Evolutionary conservation across 2,329 filamentous ascomycete genomes (phyloP), one percentile per base, ranked within the genome.

Genomic region (Clonostachys sp.): DNA sequence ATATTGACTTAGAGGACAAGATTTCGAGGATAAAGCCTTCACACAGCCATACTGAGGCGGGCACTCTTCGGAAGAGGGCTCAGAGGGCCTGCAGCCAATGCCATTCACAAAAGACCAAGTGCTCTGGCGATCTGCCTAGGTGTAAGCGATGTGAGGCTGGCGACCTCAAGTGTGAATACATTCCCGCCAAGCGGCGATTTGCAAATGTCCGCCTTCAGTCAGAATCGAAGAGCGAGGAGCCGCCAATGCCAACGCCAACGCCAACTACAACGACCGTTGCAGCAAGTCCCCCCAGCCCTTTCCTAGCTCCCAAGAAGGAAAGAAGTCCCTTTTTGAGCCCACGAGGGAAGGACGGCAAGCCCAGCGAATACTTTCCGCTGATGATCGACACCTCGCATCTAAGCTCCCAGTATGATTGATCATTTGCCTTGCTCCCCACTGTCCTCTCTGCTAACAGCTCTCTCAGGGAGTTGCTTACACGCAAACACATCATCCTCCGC

Each of bases 91-190:
- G 69, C 51, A 61, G 58, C 20, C 61, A 70, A 45, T 72, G 69
- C 34, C 68, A 71, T 50, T 48, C 60, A 4, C 67, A 71, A 53
- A 72, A 72, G 54, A 71, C 68, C 2, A 71, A 70, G 49, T 72
- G 69, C 49, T 70, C 67, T 1, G 67, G 68, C 17, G 68, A 71
- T 44, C 48, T 68, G 42, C 68, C 68, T 6, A 56, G 55, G 30
- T 72, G 69, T 51, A 62, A 64, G 50, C 57, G 69, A 46, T 72
- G 69, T 51, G 61, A 66, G 42, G 50, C 50, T 2, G 55, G 56
- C 33, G 58, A 60, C 24, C 51, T 71, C n/a, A 44, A 46, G 14
- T 72, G 69, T 57, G 68, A 70, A 51, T 72, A 72, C 50, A 63
- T 60, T 13, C 59, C 63, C 1, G 59, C 64, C 13, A 70, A 66